Evolutionary conservation across 2,329 filamentous ascomycete genomes (phyloP).

Genomic region (Exophiala viscosa): DNA sequence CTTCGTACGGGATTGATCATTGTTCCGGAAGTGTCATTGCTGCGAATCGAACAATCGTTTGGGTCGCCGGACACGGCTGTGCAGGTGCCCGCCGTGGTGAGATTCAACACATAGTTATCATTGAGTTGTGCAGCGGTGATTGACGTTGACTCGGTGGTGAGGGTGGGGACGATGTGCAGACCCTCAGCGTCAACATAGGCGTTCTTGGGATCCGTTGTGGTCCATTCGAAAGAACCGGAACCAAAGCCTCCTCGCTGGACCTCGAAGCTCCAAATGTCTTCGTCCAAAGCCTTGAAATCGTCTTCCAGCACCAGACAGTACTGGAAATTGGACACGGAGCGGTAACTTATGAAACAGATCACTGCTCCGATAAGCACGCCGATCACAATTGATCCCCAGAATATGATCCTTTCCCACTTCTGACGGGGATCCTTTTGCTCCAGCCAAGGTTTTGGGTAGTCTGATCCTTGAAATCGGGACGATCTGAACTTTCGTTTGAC

Average conservation of each 20-base stretch:
- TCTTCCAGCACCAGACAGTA: conserved; percentile 53
- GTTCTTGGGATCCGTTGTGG: conserved; percentile 48
- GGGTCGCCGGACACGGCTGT: not conserved
- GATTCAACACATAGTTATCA: not conserved
- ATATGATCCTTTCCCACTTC: conserved; percentile 68
- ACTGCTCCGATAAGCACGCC: conserved; percentile 36
- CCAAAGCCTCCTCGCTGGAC: conserved; percentile 46
- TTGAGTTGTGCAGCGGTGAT: conserved; percentile 15
- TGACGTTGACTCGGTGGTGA: conserved; percentile 39
- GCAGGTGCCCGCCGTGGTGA: not conserved
- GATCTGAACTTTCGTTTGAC: conserved; percentile 7
- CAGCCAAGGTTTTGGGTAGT: conserved; percentile 66
- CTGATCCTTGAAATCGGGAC: conserved; percentile 2
- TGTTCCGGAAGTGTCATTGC: not conserved
- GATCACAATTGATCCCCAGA: conserved; percentile 8
- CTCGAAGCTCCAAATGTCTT: conserved; percentile 47
- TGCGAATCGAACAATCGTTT: conserved; percentile 1
- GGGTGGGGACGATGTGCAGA: conserved; percentile 53
- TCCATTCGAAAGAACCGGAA: conserved; percentile 55
- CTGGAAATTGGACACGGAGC: conserved; percentile 25
- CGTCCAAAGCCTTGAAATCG: conserved; percentile 45
- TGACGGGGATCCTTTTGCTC: conserved; percentile 68
- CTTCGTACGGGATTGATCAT: conserved; percentile 52
- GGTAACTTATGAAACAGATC: conserved; percentile 32
- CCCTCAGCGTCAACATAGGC: conserved; percentile 47